phyloP scores from a whole-genome alignment of 164 flowering plant species.

The Magnolia sinica region DNA sequence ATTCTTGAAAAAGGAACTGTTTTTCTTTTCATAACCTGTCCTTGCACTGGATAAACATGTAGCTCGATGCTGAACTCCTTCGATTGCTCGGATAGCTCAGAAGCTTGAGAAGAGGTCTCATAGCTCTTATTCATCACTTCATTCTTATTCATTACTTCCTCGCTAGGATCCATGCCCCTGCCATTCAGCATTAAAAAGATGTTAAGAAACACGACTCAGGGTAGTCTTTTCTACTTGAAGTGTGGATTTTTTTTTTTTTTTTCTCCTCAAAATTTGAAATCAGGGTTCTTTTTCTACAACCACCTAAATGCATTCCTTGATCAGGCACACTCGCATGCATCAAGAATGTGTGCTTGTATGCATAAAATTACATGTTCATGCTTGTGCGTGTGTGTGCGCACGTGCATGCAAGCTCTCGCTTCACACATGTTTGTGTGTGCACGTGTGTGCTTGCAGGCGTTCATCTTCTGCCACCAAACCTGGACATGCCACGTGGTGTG shows the following conservation, averaged over 20 bases:
- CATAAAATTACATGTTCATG: too few species aligned
- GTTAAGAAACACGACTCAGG: neutral
- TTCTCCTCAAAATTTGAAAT: too few species aligned
- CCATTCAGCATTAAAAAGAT: slow-evolving; percentile 5
- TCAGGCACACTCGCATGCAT: too few species aligned
- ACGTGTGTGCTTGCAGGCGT: too few species aligned
- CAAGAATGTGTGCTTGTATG: neutral
- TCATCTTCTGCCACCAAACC: too few species aligned
- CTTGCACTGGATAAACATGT: slow-evolving; percentile 9
- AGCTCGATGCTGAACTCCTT: slow-evolving; percentile 10
- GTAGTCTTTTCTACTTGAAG: too few species aligned
- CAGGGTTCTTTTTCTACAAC: neutral
- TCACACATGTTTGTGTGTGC: too few species aligned
- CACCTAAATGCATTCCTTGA: too few species aligned
- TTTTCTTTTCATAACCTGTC: slow-evolving; percentile 13
- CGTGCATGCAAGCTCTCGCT: too few species aligned
- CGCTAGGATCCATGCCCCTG: slow-evolving; percentile 25
- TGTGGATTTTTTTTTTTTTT: too few species aligned
- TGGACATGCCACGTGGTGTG: too few species aligned
- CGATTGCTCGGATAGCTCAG: slow-evolving; percentile 18
- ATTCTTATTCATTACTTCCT: slow-evolving; percentile 18
- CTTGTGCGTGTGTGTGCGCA: too few species aligned
- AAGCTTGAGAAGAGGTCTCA: slow-evolving; percentile 16
- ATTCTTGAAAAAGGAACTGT: slow-evolving; percentile 20
- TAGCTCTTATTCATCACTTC: neutral